These are phyloP conservation scores for Abortiporus biennis DNA, from an alignment of 1,284 basidiomycete genomes.

Conservation along the genomic window DNA sequence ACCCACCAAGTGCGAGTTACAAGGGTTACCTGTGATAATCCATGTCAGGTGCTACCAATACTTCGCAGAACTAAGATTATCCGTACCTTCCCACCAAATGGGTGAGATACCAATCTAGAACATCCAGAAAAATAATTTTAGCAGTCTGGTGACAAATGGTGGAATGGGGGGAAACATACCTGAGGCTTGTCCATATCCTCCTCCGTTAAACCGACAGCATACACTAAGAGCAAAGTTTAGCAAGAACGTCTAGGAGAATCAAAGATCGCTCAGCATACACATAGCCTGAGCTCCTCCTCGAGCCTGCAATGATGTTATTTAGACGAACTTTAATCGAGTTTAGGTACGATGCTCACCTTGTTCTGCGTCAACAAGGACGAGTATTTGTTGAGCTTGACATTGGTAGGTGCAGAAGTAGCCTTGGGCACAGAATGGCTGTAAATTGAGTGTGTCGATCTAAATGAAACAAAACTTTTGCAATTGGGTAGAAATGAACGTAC, in stretches of 20 bases:
- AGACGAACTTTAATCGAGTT: neutral
- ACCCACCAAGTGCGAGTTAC: constrained; percentile 71
- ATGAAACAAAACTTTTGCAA: neutral
- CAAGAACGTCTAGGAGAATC: neutral
- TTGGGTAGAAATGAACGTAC: constrained; percentile 32
- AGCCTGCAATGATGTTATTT: constrained; percentile 32
- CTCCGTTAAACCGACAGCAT: constrained; percentile 71
- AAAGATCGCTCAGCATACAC: constrained; percentile 43
- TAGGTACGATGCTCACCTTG: constrained; percentile 38
- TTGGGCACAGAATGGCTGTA: constrained; percentile 37
- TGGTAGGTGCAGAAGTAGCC: constrained; percentile 27
- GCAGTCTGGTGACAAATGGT: neutral
- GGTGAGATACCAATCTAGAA: constrained; percentile 75
- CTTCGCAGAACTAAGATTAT: neutral
- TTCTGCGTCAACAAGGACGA: constrained; percentile 65
- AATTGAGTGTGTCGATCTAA: constrained; percentile 2
- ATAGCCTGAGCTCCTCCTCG: constrained; percentile 78
- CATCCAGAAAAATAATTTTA: constrained; percentile 8
- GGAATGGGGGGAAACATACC: constrained; percentile 29
- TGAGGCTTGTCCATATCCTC: constrained; percentile 81
- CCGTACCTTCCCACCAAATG: constrained; percentile 82
- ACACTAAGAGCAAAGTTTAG: constrained; percentile 41
- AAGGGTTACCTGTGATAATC: constrained; percentile 69
- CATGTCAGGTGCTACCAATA: constrained; percentile 1
- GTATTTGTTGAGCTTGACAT: constrained; percentile 61